Evolutionary conservation across 371 early-diverging fungal species (phyloP).

Genomic region (Apophysomyces elegans): DNA sequence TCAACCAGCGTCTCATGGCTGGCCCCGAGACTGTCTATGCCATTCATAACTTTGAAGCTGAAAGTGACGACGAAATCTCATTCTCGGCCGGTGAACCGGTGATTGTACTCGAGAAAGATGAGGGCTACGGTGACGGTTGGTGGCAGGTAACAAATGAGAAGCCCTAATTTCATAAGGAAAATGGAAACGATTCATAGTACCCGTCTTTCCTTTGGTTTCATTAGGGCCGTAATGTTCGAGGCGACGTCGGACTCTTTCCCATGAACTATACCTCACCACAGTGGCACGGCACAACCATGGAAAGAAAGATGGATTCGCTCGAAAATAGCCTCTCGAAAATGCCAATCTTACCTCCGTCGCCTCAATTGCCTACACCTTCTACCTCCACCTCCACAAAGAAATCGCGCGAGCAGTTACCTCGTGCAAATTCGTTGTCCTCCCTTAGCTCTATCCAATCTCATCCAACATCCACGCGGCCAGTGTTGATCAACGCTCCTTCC

Average conservation of each 20-base stretch:
- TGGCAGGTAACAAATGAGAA: constrained; percentile 68
- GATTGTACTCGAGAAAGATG: constrained; percentile 77
- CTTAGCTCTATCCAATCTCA: constrained; percentile 21
- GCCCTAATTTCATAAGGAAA: neutral
- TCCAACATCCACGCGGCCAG: constrained; percentile 15
- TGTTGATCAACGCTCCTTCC: constrained; percentile 14
- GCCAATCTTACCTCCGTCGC: constrained; percentile 12
- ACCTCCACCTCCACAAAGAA: constrained; percentile 21
- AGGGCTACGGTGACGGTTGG: constrained; percentile 85
- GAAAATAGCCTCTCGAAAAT: constrained; percentile 31
- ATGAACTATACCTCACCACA: constrained; percentile 53
- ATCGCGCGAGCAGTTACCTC: constrained; percentile 18
- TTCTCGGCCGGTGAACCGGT: constrained; percentile 76
- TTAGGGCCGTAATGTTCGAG: constrained; percentile 52
- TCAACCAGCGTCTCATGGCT: constrained; percentile 27
- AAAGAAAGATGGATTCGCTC: constrained; percentile 13
- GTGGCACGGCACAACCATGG: constrained; percentile 10
- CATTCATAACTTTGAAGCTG: constrained; percentile 69
- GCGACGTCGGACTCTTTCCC: constrained; percentile 72
- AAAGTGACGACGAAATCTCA: constrained; percentile 78
- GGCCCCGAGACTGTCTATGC: constrained; percentile 64
- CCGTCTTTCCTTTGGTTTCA: neutral
- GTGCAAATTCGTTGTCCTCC: constrained; percentile 21
- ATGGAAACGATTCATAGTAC: neutral
- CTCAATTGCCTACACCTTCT: constrained; percentile 21